Evolutionary conservation across 805 yeast genomes (phyloP), one percentile per base, ranked within the genome.

Genomic region (Lipomyces yamadae): DNA sequence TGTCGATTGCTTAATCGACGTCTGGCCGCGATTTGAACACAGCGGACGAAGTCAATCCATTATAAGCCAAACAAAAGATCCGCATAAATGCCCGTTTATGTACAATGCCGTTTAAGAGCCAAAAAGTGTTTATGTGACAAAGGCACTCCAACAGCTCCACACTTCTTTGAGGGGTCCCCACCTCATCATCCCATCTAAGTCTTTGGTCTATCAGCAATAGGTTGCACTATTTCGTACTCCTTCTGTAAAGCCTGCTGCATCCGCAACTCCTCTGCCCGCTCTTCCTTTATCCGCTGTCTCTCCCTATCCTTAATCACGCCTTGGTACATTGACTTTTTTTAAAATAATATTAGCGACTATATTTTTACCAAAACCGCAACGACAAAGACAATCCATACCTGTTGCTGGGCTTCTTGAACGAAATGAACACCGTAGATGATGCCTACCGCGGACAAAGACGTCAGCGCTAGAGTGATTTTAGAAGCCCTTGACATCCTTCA

Each of bases 231-330:
- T 60, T 72, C 74, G 52, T 63, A 72, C 54, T 72, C 71, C 39
- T 65, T 60, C 62, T 66, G 68, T 34, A 72, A 45, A 11, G 48
- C 64, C 53, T 67, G 71, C 56, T 72, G 74, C 55, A 62, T 32
- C 39, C 48, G 58, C 33, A 72, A 53, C 55, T 72, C 74, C 30
- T 60, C 70, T 15, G 53, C 60, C 6, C 74, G 66, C 53, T 69
- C 74, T 42, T 62, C 56, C 37, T 70, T 70, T 10, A 72, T 60
- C 15, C 71, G 63, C 33, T 66, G 64, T 8, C 74, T 67, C 56
- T 72, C 74, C 11, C 30, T 63, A 39, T 72, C 74, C 7, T 61
- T 60, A 18, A 72, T 53, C 4, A 72, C 72, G 8, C 74, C 74
- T 45, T 70, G 69, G 37, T 67, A 64, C 72, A 69, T 69, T 32